Conservation (phyloP, 2,329 filamentous ascomycete species). For the Pseudophaeomoniella oleicola region DNA sequence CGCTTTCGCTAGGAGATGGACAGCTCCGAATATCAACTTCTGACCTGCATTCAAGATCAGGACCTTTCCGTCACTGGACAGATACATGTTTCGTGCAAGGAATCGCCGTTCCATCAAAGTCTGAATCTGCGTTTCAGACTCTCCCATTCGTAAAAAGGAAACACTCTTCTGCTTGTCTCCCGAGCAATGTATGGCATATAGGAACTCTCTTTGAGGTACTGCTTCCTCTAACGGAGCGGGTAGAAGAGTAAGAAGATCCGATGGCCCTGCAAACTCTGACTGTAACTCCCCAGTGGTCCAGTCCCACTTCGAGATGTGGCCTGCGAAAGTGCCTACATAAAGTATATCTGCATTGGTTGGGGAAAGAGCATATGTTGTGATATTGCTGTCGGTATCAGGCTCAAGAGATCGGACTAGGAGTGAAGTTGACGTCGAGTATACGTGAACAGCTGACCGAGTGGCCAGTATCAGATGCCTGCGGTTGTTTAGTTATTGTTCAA, state of each 20-base stretch:
- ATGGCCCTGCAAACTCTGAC: conserved; percentile 26
- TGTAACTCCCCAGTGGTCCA: conserved; percentile 36
- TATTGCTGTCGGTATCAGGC: conserved; percentile 30
- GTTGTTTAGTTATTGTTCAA: conserved; percentile 3
- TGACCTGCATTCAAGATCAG: conserved; percentile 24
- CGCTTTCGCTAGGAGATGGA: conserved; percentile 12
- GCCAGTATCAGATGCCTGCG: conserved; percentile 58
- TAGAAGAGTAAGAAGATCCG: conserved; percentile 19
- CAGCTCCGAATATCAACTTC: conserved; percentile 45
- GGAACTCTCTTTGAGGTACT: conserved; percentile 15
- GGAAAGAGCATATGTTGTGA: conserved; percentile 39
- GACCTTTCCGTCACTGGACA: conserved; percentile 17
- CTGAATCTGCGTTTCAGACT: conserved; percentile 2
- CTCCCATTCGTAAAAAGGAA: conserved; percentile 10
- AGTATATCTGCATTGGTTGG: conserved; percentile 34
- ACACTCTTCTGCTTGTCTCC: conserved; percentile 24
- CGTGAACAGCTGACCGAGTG: conserved; percentile 59
- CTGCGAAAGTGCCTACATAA: conserved; percentile 37
- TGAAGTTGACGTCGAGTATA: conserved; percentile 71
- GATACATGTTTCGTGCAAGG: conserved; percentile 11
- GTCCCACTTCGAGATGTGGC: conserved; percentile 41
- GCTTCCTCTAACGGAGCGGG: conserved; percentile 10
- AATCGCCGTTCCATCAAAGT: neutral
- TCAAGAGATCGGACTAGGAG: conserved; percentile 61
- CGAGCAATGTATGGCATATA: conserved; percentile 23